phyloP scores from a whole-genome alignment of 352 stramenopile species.

The Globisporangium yorkense region DNA sequence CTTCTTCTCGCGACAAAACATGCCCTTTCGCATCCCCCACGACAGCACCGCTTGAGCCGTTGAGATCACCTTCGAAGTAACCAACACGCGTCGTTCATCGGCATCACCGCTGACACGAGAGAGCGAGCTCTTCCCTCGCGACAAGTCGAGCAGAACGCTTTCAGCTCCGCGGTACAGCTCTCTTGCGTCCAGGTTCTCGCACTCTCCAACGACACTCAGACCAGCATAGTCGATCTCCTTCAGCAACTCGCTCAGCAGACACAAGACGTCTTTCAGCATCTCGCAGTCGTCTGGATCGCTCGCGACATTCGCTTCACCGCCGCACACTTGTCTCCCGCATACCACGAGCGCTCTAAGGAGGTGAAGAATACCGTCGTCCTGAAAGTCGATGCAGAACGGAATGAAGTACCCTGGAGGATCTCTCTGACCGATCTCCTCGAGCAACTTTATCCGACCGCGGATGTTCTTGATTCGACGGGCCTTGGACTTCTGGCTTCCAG shows the following conservation, averaged over 20 bases:
- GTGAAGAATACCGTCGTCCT: constrained; percentile 31
- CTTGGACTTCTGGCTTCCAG: constrained; percentile 28
- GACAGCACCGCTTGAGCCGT: constrained; percentile 29
- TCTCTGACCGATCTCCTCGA: constrained; percentile 22
- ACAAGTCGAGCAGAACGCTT: constrained; percentile 13
- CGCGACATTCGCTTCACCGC: background rate
- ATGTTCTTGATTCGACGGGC: constrained; percentile 59
- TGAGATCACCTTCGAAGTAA: constrained; percentile 19
- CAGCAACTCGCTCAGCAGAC: constrained; percentile 23
- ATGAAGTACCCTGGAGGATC: constrained; percentile 53
- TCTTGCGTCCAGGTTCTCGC: constrained; percentile 16
- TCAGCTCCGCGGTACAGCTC: constrained; percentile 22
- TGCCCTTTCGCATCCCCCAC: constrained; percentile 33
- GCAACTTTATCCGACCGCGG: constrained; percentile 29
- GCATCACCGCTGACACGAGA: background rate
- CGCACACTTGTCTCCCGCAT: constrained; percentile 8
- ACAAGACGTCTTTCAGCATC: constrained; percentile 23
- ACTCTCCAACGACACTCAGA: constrained; percentile 15
- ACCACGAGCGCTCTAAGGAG: constrained; percentile 24
- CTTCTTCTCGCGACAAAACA: constrained; percentile 23
- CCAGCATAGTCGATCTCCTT: constrained; percentile 38
- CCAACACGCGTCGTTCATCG: background rate
- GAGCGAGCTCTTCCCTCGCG: constrained; percentile 1
- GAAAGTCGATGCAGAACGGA: constrained; percentile 61
- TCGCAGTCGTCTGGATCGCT: constrained; percentile 2